Evolutionary conservation across 2,329 filamentous ascomycete genomes (phyloP).

Genomic region (Grosmannia serpens): DNA sequence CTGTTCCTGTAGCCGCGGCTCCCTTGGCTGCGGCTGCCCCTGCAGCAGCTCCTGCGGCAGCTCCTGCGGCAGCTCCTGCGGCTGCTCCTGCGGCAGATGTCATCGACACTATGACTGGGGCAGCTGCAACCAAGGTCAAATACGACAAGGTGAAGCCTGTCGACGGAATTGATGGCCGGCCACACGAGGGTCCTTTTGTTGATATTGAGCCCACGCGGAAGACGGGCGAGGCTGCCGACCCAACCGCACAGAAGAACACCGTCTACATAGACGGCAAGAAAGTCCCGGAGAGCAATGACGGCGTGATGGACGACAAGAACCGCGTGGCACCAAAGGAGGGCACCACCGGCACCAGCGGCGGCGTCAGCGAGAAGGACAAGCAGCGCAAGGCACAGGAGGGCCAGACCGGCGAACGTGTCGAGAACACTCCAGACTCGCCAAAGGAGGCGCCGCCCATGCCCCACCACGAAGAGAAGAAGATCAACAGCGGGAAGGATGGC

Average conservation of each 20-base stretch:
- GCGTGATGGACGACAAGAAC: conserved; percentile 87
- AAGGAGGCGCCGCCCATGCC: conserved; percentile 77
- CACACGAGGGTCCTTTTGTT: conserved; percentile 75
- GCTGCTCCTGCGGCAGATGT: background rate
- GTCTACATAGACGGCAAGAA: conserved; percentile 46
- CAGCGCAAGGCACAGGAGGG: conserved; percentile 57
- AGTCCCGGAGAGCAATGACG: conserved; percentile 56
- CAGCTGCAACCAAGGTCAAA: conserved; percentile 19
- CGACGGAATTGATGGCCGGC: conserved; percentile 87
- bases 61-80: background rate
- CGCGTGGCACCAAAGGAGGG: conserved; percentile 67
- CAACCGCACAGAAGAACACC: conserved; percentile 36
- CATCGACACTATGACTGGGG: background rate
- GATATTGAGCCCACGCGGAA: conserved; percentile 34
- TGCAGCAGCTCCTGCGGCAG: background rate
- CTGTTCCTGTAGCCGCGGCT: conserved; percentile 2
- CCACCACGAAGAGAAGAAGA: conserved; percentile 66
- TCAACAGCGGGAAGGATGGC: conserved; percentile 29
- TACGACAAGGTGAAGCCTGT: conserved; percentile 67
- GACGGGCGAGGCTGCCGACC: conserved; percentile 29
- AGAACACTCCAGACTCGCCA: conserved; percentile 70
- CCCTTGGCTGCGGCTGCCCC: background rate
- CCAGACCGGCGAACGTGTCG: conserved; percentile 50
- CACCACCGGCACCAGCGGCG: conserved; percentile 78
- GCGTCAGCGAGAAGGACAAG: conserved; percentile 79